phyloP scores from a whole-genome alignment of 2,329 filamentous ascomycete species.

The Bisporella sp. region DNA sequence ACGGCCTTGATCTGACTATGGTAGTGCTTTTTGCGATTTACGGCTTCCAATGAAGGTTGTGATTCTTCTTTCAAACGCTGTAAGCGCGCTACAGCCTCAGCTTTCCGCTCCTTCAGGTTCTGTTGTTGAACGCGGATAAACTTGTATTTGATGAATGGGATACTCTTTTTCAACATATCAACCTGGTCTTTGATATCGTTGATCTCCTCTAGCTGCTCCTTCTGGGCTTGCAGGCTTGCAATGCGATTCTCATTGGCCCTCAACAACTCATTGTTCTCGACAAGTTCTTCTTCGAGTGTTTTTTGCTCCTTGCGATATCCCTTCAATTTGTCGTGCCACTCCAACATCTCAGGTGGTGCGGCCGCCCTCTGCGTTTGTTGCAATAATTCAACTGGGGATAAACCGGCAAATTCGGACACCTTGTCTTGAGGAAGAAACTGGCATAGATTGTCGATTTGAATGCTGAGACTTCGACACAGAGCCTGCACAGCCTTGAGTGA shows the following conservation, averaged over 20 bases:
- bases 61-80: slow-evolving; percentile 51
- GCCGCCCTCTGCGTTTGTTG: slow-evolving; percentile 84
- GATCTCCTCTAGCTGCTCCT: slow-evolving; percentile 56
- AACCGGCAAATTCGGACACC: slow-evolving; percentile 85
- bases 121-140: slow-evolving; percentile 41
- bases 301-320: slow-evolving; percentile 64
- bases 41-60: slow-evolving; percentile 62
- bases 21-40: slow-evolving; percentile 67
- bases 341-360: slow-evolving; percentile 71
- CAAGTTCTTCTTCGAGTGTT: slow-evolving; percentile 48
- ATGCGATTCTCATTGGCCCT: slow-evolving; percentile 67
- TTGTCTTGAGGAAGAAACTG: slow-evolving; percentile 96
- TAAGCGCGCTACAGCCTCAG: slow-evolving; percentile 49
- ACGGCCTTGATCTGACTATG: slow-evolving; percentile 46
- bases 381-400: slow-evolving; percentile 75
- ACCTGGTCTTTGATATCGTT: slow-evolving; percentile 44
- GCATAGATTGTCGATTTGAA: slow-evolving; percentile 96
- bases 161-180: slow-evolving; percentile 55
- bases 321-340: slow-evolving; percentile 72
- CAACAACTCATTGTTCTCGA: slow-evolving; percentile 55
- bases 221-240: slow-evolving; percentile 65
- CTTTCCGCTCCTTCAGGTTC: slow-evolving; percentile 48
- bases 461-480: slow-evolving; percentile 66
- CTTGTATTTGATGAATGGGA: slow-evolving; percentile 59
- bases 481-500: slow-evolving; percentile 58